These are phyloP conservation scores for Cavenderia fasciculata DNA, from an alignment of 78 protist species.

Conservation along the genomic window DNA sequence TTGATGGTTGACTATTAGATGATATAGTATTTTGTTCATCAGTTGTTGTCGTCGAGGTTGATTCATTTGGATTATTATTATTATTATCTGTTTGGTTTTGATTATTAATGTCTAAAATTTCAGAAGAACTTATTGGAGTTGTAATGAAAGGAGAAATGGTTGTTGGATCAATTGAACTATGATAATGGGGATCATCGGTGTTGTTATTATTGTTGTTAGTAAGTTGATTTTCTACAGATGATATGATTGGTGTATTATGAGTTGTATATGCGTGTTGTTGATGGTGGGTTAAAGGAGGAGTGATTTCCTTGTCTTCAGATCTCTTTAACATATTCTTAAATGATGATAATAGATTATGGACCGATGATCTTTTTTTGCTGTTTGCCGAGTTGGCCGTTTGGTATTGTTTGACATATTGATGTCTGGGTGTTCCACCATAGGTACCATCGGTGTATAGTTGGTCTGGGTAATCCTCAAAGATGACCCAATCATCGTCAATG, in stretches of 20 bases:
- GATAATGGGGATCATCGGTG: neutral
- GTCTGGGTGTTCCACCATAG: neutral
- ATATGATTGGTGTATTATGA: neutral
- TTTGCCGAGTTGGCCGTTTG: neutral
- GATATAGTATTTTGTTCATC: neutral
- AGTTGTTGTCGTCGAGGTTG: slow-evolving; percentile 31
- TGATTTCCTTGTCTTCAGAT: slow-evolving; percentile 27
- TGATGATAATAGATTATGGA: slow-evolving; percentile 38
- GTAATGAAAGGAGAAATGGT: neutral
- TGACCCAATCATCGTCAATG: slow-evolving; percentile 59
- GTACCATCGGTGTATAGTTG: neutral
- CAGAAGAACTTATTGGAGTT: neutral
- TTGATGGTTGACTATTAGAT: neutral
- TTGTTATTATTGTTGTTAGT: no score
- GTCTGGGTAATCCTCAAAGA: slow-evolving; percentile 45
- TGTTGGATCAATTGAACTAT: neutral
- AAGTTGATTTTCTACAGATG: slow-evolving; percentile 8
- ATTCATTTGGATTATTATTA: neutral
- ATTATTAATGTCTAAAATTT: no score
- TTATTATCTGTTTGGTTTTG: neutral
- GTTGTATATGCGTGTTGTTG: neutral
- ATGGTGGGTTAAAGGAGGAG: neutral
- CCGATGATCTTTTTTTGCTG: slow-evolving; percentile 46
- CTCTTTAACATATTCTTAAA: slow-evolving; percentile 65
- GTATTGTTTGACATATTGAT: neutral